phyloP scores from a whole-genome alignment of 441 rosid genomes.

The Pelargonium exstipulatum region DNA sequence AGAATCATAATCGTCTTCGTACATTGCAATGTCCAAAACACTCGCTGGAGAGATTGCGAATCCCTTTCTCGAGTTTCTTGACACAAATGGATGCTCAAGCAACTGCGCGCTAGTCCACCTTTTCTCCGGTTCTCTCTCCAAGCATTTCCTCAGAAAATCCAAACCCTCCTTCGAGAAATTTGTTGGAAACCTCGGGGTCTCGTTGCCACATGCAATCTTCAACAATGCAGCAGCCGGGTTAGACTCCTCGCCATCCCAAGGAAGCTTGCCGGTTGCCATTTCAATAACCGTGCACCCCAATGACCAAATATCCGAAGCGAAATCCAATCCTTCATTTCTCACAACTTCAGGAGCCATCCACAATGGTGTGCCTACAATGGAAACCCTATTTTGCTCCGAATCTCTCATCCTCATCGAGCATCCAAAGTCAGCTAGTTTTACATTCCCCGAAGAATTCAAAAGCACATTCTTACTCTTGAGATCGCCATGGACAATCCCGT shows the following conservation, averaged over 20 bases:
- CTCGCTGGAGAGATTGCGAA: slow-evolving; percentile 26
- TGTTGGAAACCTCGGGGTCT: slow-evolving; percentile 27
- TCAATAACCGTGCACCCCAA: slow-evolving; percentile 34
- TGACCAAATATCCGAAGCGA: slow-evolving; percentile 39
- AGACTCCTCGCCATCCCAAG: slow-evolving; percentile 26
- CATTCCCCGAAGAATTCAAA: slow-evolving; percentile 20
- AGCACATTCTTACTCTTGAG: slow-evolving; percentile 35
- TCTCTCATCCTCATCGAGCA: slow-evolving; percentile 22
- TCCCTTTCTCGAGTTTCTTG: slow-evolving; percentile 6
- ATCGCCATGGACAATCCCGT: slow-evolving; percentile 35
- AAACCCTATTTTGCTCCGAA: not conserved
- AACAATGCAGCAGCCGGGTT: slow-evolving; percentile 26
- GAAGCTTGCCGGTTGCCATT: slow-evolving; percentile 37
- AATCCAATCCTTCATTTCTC: slow-evolving; percentile 25
- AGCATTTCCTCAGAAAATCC: slow-evolving; percentile 30
- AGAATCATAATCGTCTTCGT: slow-evolving; percentile 11
- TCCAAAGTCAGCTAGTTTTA: slow-evolving; percentile 38
- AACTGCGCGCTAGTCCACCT: slow-evolving; percentile 31
- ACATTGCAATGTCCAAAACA: slow-evolving; percentile 17
- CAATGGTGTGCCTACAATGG: slow-evolving; percentile 31
- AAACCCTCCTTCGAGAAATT: slow-evolving; percentile 23
- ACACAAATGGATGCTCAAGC: slow-evolving; percentile 30
- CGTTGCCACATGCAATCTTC: slow-evolving; percentile 27
- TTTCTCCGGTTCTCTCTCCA: slow-evolving; percentile 25
- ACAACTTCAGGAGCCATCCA: slow-evolving; percentile 45